Base-by-base conservation (phyloP, 2,329 filamentous ascomycete species). In the Cryphonectria parasitica region DNA sequence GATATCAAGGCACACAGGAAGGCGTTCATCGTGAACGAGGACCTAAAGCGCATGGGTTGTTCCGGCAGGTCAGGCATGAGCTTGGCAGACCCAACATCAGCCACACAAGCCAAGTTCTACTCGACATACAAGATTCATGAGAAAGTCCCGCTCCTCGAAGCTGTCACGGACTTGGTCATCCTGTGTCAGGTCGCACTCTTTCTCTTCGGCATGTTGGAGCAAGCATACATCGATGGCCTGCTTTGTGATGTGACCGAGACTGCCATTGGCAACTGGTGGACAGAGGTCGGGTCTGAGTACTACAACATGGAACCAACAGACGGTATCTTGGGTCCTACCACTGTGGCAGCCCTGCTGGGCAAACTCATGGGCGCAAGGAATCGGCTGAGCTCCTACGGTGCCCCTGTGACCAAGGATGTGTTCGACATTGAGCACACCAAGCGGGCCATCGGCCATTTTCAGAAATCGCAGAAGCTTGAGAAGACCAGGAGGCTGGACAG, bases 201-300 rank as follows among this genome's bases (percentile, higher is more conserved):
- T 77, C 84, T 98, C 72, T 99, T 98, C 80, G 93, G 91, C 68
- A 94, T 95, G 78, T 84, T 98, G 7, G 91, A 93, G n/a, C 87
- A 91, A 41, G 92, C 95, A 74, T 98, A 97, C 78, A 92, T 93
- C 10, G 96, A 99, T 77, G 96, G 96, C 0, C 82, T 98, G 34
- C 87, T 99, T 3, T 99, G 96, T 79, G 96, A 99, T 81, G 86
- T 96, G 60, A 98, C 96, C 0, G 96, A 99, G 79, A 91, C 88
- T 73, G 94, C 95, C 1, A 90, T 98, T 75, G 91, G 91, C 73
- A 93, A 98, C 79, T 99, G 96, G 96, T 98, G 96, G 96, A 91
- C 92, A 1, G 93, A 97, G 76, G 91, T 98, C 71, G 96, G 96
- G 1, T 91, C 91, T 0, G 95, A 98, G 74, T 91, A 96, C 77